These are phyloP conservation scores for Fusarium bulbicola DNA, from an alignment of 2,329 filamentous ascomycete genomes.

Conservation along the genomic window DNA sequence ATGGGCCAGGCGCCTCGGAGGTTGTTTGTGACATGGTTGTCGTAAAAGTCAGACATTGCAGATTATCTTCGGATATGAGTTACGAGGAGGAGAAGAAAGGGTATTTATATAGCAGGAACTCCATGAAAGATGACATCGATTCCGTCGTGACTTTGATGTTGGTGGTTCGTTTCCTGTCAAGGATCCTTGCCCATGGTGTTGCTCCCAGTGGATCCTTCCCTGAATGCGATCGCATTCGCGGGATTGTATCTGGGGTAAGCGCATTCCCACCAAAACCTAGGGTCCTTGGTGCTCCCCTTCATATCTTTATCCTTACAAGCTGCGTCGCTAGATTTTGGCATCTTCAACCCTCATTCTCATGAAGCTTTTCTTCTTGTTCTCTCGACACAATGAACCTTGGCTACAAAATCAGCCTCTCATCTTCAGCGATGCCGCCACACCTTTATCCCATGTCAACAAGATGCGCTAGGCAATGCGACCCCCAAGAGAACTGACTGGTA, in stretches of 20 bases:
- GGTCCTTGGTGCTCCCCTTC: neutral
- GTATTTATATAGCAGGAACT: neutral
- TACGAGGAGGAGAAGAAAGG: neutral
- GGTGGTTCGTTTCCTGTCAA: neutral
- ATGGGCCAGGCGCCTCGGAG: neutral
- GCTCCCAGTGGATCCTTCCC: neutral
- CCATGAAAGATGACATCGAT: neutral
- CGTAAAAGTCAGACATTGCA: too few relatives aligned
- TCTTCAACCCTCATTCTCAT: neutral
- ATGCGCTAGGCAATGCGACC: neutral
- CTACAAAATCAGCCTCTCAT: neutral
- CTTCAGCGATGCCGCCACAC: neutral
- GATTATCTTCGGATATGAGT: too few relatives aligned
- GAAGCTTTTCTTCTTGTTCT: too few relatives aligned
- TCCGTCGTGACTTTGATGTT: neutral
- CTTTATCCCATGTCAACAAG: neutral
- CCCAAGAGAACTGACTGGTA: neutral
- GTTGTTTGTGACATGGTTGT: conserved; percentile 24
- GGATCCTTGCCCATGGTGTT: neutral
- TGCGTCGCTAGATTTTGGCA: neutral
- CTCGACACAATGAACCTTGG: neutral
- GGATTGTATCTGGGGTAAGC: neutral
- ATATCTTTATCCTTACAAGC: neutral
- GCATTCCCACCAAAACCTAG: neutral
- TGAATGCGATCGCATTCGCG: neutral